phyloP scores from a whole-genome alignment of 2,329 filamentous ascomycete genomes.

The Alternaria brassicicola region DNA sequence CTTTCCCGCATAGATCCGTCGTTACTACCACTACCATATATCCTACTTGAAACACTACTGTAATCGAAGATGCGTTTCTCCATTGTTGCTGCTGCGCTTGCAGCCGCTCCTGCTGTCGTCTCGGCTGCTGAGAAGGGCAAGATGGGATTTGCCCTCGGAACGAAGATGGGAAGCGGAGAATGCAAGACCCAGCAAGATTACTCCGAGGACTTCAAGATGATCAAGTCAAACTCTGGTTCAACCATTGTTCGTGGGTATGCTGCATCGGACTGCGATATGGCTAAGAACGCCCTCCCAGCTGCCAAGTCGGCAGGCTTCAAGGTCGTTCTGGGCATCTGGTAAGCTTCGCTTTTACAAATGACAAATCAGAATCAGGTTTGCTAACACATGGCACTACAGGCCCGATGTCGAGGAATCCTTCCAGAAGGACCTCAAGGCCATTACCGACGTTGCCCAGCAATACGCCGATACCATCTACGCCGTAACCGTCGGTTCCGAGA shows the following conservation, averaged over 20 bases:
- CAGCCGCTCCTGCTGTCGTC: slow-evolving; percentile 55
- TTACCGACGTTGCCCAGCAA: slow-evolving; percentile 56
- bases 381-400: slow-evolving; percentile 46
- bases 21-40: neutral
- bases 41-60: slow-evolving; percentile 1
- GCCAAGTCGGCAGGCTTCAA: slow-evolving; percentile 69
- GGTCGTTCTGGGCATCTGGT: slow-evolving; percentile 75
- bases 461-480: slow-evolving; percentile 67
- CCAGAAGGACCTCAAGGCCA: slow-evolving; percentile 64
- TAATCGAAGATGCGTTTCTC: slow-evolving; percentile 45
- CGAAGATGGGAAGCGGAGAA: slow-evolving; percentile 62
- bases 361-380: neutral
- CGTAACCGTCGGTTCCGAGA: slow-evolving; percentile 74
- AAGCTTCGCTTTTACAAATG: slow-evolving; percentile 27
- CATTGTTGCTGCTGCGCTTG: slow-evolving; percentile 40
- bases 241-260: slow-evolving; percentile 71
- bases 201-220: slow-evolving; percentile 67
- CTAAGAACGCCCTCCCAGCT: slow-evolving; percentile 67
- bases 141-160: slow-evolving; percentile 70
- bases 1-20: neutral
- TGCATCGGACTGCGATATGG: slow-evolving; percentile 69
- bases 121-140: slow-evolving; percentile 57
- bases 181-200: slow-evolving; percentile 71
- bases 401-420: slow-evolving; percentile 68
- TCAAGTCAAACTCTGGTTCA: slow-evolving; percentile 58